A percentile compares a stretch with the other conserved stretches of the same genome.
Conservation (phyloP, 257 asterid species). For the Linaria vulgaris region DNA sequence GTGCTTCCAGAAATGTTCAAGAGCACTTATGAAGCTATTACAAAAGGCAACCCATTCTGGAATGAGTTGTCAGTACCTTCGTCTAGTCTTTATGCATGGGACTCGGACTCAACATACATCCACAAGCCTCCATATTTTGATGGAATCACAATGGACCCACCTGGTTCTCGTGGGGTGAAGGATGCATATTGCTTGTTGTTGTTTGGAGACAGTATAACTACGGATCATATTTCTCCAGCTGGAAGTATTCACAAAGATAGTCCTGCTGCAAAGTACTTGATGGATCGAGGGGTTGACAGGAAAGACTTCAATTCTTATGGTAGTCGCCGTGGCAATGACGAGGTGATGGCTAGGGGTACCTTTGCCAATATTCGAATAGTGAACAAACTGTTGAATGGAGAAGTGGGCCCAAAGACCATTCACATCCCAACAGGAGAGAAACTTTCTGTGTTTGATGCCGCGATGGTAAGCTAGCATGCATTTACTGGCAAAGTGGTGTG, state of each 20-base stretch:
- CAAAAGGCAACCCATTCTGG: slow-evolving; percentile 82
- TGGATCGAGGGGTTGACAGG: slow-evolving; percentile 86
- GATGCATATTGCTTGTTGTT: slow-evolving; percentile 85
- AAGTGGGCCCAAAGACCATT: slow-evolving; percentile 88
- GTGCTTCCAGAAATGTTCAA: slow-evolving; percentile 95
- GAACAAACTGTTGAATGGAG: slow-evolving; percentile 78
- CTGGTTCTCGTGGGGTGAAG: slow-evolving; percentile 77
- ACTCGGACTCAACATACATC: slow-evolving; percentile 74
- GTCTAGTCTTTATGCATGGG: slow-evolving; percentile 82
- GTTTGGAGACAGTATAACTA: slow-evolving; percentile 94
- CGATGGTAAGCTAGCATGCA: slow-evolving; percentile 44
- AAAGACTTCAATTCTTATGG: slow-evolving; percentile 93
- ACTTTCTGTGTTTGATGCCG: slow-evolving; percentile 85
- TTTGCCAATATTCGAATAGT: slow-evolving; percentile 85
- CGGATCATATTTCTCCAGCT: slow-evolving; percentile 96
- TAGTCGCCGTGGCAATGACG: slow-evolving; percentile 97
- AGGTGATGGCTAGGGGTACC: slow-evolving; percentile 95
- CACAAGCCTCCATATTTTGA: slow-evolving; percentile 93
- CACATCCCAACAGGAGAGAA: slow-evolving; percentile 88
- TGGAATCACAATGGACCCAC: slow-evolving; percentile 83
- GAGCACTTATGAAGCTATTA: slow-evolving; percentile 87
- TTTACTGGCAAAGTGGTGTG: background rate
- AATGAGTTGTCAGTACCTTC: slow-evolving; percentile 73
- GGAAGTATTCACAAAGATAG: slow-evolving; percentile 95
- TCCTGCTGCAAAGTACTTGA: slow-evolving; percentile 82